Evolutionary conservation across 2,329 filamentous ascomycete species (phyloP).

Genomic region (Aspergillus ibericus): DNA sequence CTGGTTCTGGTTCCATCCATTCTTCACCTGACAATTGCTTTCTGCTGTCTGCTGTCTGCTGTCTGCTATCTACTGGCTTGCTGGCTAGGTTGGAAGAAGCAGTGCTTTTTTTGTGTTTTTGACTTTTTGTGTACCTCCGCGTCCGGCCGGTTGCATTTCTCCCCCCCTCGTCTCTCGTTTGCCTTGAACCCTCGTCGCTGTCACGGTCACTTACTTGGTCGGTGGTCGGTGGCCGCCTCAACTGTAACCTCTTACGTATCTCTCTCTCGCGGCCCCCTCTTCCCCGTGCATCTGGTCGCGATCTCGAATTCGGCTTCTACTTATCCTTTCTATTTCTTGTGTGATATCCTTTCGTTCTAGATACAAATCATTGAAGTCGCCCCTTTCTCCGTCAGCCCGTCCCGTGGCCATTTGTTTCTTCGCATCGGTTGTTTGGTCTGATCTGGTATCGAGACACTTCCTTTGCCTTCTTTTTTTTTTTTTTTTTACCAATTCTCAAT

Average conservation of each 20-base stretch:
- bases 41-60: neutral
- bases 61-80: too few species aligned
- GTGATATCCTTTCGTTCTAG: neutral
- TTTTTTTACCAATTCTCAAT: neutral
- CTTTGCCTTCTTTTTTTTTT: slow-evolving; percentile 3
- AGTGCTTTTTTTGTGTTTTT: neutral
- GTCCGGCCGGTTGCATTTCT: neutral
- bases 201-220: neutral
- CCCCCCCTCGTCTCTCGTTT: neutral
- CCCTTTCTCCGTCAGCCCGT: neutral
- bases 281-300: neutral
- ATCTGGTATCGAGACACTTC: slow-evolving; percentile 7
- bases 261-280: neutral
- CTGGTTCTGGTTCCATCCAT: neutral
- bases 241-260: neutral
- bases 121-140: neutral
- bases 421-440: slow-evolving; percentile 3
- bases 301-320: neutral
- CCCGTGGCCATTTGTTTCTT: neutral
- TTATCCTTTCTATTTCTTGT: neutral
- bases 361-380: neutral
- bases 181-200: neutral
- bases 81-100: neutral
- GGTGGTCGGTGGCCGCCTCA: neutral
- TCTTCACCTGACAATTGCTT: neutral